A percentile compares a stretch with the other conserved stretches of the same genome.
Conservation (phyloP, 139 green algal genomes). For the Ostreobium quekettii region DNA sequence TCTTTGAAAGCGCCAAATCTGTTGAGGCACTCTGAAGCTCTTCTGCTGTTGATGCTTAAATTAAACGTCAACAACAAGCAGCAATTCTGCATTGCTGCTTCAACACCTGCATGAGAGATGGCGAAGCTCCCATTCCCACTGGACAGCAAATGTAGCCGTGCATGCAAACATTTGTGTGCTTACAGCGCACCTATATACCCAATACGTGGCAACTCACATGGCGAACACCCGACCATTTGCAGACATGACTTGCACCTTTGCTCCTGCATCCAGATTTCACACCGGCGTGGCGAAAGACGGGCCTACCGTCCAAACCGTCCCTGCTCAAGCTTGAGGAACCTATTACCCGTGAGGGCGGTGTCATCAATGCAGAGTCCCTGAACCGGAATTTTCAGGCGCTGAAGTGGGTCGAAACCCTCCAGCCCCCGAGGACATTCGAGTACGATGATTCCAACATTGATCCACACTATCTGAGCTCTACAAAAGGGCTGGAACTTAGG, state of each 20-base stretch:
- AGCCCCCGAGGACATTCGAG: slow-evolving; percentile 40
- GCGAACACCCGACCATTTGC: no score
- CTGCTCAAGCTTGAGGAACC: slow-evolving; percentile 35
- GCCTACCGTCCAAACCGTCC: slow-evolving; percentile 47
- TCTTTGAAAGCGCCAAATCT: no score
- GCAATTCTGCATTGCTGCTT: no score
- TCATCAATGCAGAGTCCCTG: slow-evolving; percentile 47
- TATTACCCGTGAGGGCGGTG: slow-evolving; percentile 18
- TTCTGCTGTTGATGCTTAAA: no score
- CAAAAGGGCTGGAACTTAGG: slow-evolving; percentile 40
- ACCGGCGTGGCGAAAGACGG: slow-evolving; percentile 42
- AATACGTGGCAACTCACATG: no score
- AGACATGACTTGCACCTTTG: background rate
- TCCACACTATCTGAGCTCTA: slow-evolving; percentile 46
- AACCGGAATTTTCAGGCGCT: slow-evolving; percentile 13
- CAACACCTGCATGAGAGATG: no score
- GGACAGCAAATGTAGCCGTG: no score
- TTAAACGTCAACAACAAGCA: no score
- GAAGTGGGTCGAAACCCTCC: slow-evolving; percentile 40
- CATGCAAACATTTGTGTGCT: no score
- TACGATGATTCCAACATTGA: slow-evolving; percentile 41
- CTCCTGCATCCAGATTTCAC: slow-evolving; percentile 43
- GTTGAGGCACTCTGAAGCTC: no score
- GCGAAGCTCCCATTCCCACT: no score
- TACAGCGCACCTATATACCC: no score